Percentiles rank a stretch among this genome's conserved stretches.
Conservation (phyloP, 176 grass and related monocot genomes). For the Olyra latifolia region DNA sequence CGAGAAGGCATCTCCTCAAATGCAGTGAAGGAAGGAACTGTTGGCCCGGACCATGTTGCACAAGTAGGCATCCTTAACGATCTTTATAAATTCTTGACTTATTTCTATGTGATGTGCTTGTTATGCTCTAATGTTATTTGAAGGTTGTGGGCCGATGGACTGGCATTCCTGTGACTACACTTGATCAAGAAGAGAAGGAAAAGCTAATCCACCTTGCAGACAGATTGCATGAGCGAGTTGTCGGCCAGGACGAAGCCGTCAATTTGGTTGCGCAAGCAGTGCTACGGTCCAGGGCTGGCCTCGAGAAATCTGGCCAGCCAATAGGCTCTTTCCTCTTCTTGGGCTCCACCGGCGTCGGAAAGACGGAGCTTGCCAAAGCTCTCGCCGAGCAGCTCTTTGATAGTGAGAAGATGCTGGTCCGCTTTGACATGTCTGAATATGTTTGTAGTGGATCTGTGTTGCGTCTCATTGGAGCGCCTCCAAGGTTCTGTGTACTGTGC, state of each 20-base stretch:
- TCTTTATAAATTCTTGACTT: background rate
- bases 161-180: slow-evolving; percentile 45
- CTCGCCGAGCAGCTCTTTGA: slow-evolving; percentile 32
- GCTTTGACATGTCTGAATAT: slow-evolving; percentile 52
- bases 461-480: slow-evolving; percentile 48
- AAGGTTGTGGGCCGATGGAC: slow-evolving; percentile 32
- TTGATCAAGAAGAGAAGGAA: slow-evolving; percentile 33
- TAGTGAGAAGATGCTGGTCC: slow-evolving; percentile 36
- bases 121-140: background rate
- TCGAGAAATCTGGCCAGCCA: slow-evolving; percentile 27
- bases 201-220: slow-evolving; percentile 25
- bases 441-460: slow-evolving; percentile 1
- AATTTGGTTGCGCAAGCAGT: slow-evolving; percentile 33
- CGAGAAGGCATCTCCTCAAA: background rate
- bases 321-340: slow-evolving; percentile 39
- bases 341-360: slow-evolving; percentile 55
- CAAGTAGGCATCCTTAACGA: background rate
- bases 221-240: slow-evolving; percentile 30
- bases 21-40: background rate
- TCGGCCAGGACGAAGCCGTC: slow-evolving; percentile 46
- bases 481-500: slow-evolving; percentile 13
- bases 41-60: too few relatives aligned
- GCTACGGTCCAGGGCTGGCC: slow-evolving; percentile 32
- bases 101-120: background rate
- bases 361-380: slow-evolving; percentile 61